Conservation (phyloP, 306 rosid genomes). For the apple (Malus domestica) region ASM211411v1 NC_041804.1:1299501-1300000, state of each 20-base stretch:
- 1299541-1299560: conserved; percentile 98
- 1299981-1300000: conserved; percentile 86
- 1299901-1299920: conserved; percentile 91
- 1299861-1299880: conserved; percentile 87
- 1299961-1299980: conserved; percentile 94
- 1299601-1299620: conserved; percentile 97
- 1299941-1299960: conserved; percentile 94
- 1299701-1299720: conserved; percentile 97
- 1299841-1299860: conserved; percentile 99
- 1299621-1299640: conserved; percentile 82
- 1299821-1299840: conserved; percentile 71
- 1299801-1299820: conserved; percentile 81
- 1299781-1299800: conserved; percentile 91
- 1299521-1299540: conserved; percentile 84
- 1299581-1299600: conserved; percentile 80
- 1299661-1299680: conserved; percentile 78
- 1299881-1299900: conserved; percentile 84
- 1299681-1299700: conserved; percentile 95
- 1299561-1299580: conserved; percentile 98
- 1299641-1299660: conserved; percentile 96
- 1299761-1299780: conserved; percentile 98
- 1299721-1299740: conserved; percentile 83
- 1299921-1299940: conserved; percentile 93
- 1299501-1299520: conserved; percentile 83
- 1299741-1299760: conserved; percentile 98